Conservation (phyloP, 352 stramenopile species). For the Globisporangium paddicum region DNA sequence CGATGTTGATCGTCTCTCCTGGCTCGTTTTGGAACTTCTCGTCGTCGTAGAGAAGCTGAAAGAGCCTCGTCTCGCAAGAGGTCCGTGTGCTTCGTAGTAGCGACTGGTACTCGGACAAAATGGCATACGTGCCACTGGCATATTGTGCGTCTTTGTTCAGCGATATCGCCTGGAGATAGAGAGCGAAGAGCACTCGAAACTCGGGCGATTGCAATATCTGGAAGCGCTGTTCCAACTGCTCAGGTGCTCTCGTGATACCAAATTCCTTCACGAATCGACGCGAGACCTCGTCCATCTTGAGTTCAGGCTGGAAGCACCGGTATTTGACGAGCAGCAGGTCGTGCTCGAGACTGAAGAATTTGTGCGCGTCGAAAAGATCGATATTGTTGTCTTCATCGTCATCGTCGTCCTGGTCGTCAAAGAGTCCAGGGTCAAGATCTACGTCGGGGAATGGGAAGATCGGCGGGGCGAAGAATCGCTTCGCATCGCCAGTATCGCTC, state of each 20-base stretch:
- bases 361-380: constrained; percentile 33
- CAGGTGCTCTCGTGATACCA: constrained; percentile 18
- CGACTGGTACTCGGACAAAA: constrained; percentile 42
- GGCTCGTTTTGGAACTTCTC: constrained; percentile 45
- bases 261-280: constrained; percentile 46
- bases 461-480: constrained; percentile 11
- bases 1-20: constrained; percentile 41
- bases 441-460: constrained; percentile 30
- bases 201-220: constrained; percentile 30
- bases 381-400: constrained; percentile 23
- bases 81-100: constrained; percentile 45
- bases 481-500: not conserved
- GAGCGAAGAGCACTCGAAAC: constrained; percentile 33
- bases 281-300: constrained; percentile 28
- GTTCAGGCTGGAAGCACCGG: constrained; percentile 51
- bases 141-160: constrained; percentile 34
- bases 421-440: constrained; percentile 15
- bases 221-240: constrained; percentile 40
- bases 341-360: constrained; percentile 42
- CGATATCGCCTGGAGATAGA: constrained; percentile 44
- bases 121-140: constrained; percentile 18
- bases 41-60: constrained; percentile 62
- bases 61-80: constrained; percentile 52
- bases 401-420: constrained; percentile 17
- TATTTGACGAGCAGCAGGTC: constrained; percentile 61